A percentile compares a stretch with the other conserved stretches of the same genome.
phyloP scores from a whole-genome alignment of 139 green algal species.

The Volvox africanus region DNA sequence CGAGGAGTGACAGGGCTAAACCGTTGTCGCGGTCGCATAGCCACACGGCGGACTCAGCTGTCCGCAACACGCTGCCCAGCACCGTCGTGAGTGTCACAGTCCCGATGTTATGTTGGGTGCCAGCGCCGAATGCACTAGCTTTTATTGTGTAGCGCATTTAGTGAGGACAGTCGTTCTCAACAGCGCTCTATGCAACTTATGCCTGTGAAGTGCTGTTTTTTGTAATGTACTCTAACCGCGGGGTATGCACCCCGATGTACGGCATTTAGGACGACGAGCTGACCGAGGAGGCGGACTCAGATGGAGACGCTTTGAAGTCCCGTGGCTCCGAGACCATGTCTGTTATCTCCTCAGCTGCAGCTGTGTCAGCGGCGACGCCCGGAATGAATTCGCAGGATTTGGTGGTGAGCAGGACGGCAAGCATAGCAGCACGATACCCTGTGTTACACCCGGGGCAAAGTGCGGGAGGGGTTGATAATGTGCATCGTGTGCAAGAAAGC shows the following conservation, averaged over 20 bases:
- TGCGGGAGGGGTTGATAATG: no score
- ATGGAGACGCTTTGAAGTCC: not conserved
- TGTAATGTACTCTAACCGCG: not conserved
- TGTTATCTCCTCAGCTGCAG: not conserved
- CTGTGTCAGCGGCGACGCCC: not conserved
- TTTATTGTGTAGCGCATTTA: no score
- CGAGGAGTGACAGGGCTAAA: not conserved
- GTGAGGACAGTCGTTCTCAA: no score
- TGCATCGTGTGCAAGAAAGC: no score
- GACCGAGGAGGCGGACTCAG: not conserved
- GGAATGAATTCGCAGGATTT: not conserved
- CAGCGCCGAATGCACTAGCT: no score
- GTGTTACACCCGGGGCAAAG: no score
- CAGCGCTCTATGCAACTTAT: no score
- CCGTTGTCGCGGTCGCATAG: not conserved
- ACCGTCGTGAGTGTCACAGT: not conserved
- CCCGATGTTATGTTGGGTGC: not conserved
- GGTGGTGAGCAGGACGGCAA: no score
- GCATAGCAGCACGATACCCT: no score
- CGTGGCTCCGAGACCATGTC: slow-evolving; percentile 11
- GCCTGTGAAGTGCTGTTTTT: not conserved
- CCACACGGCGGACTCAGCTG: not conserved
- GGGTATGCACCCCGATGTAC: not conserved
- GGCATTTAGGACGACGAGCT: not conserved
- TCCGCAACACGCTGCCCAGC: not conserved